phyloP scores from a whole-genome alignment of 768 basidiomycete genomes.

The Dioszegia aurantiaca region DNA sequence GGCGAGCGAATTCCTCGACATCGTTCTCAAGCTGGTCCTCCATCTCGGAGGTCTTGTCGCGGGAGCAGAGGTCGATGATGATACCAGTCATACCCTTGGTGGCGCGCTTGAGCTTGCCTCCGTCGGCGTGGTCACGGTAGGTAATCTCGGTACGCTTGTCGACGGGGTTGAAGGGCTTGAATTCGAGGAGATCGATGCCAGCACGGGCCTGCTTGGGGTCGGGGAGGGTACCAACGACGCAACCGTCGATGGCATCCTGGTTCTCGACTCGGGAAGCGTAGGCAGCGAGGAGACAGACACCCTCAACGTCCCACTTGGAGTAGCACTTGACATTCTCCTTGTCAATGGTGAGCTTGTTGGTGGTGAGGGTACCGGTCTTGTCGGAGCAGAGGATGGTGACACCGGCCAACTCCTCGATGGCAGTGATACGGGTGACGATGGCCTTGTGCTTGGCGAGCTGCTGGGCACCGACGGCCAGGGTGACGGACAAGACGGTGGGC shows the following conservation, averaged over 20 bases:
- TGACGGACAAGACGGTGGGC: slow-evolving; percentile 97
- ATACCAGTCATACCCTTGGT: slow-evolving; percentile 99
- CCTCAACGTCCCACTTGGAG: slow-evolving; percentile 79
- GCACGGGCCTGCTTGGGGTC: slow-evolving; percentile 72
- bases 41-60: slow-evolving; percentile 91
- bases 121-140: slow-evolving; percentile 77
- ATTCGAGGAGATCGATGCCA: slow-evolving; percentile 94
- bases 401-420: slow-evolving; percentile 96
- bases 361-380: slow-evolving; percentile 97
- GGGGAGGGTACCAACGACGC: slow-evolving; percentile 76
- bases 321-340: slow-evolving; percentile 86
- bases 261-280: slow-evolving; percentile 98
- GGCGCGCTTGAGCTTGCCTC: slow-evolving; percentile 96
- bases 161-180: slow-evolving; percentile 99
- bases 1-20: slow-evolving; percentile 90
- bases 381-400: slow-evolving; percentile 98
- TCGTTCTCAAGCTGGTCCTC: slow-evolving; percentile 90
- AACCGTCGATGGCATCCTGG: slow-evolving; percentile 92
- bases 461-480: slow-evolving; percentile 96
- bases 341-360: slow-evolving; percentile 99
- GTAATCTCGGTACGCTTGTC: slow-evolving; percentile 99
- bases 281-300: slow-evolving; percentile 87
- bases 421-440: slow-evolving; percentile 98
- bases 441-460: slow-evolving; percentile 99
- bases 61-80: slow-evolving; percentile 93